Conservation (phyloP, 495 filamentous ascomycete genomes). For the Xylaria sp. region DNA sequence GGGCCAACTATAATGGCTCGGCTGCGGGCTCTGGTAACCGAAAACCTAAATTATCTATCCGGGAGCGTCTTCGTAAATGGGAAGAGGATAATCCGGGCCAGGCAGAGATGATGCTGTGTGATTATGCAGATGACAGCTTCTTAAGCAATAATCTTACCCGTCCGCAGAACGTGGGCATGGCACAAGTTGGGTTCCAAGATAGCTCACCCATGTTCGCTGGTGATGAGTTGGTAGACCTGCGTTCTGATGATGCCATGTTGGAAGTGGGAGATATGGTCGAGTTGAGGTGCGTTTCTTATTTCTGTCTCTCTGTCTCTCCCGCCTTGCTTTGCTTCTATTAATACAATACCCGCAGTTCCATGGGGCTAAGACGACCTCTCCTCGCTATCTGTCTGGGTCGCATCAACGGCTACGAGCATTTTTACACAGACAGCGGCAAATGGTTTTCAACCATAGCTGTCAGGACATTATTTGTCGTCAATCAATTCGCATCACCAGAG, state of each 20-base stretch:
- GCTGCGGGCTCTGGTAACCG: not conserved
- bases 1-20: not conserved
- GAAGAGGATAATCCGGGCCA: conserved; percentile 53
- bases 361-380: conserved; percentile 51
- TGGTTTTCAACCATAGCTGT: conserved; percentile 66
- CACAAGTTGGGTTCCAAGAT: conserved; percentile 49
- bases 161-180: conserved; percentile 39
- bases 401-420: conserved; percentile 68
- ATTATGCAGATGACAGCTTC: conserved; percentile 43
- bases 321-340: conserved; percentile 1
- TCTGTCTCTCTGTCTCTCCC: conserved; percentile 8
- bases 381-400: conserved; percentile 75
- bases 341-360: conserved; percentile 31
- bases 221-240: conserved; percentile 50
- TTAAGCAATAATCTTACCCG: conserved; percentile 39
- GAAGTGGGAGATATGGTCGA: conserved; percentile 78
- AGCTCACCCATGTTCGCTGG: conserved; percentile 44
- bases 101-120: conserved; percentile 40
- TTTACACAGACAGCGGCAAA: conserved; percentile 73
- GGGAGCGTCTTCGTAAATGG: conserved; percentile 63
- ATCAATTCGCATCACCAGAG: conserved; percentile 63
- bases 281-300: conserved; percentile 52
- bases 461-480: conserved; percentile 66
- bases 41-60: conserved; percentile 39
- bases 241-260: conserved; percentile 48